Evolutionary conservation across 1,139 yeast genomes (phyloP), one percentile per base, ranked within the genome.

Genomic region (Groenewaldozyma auringiensis): DNA sequence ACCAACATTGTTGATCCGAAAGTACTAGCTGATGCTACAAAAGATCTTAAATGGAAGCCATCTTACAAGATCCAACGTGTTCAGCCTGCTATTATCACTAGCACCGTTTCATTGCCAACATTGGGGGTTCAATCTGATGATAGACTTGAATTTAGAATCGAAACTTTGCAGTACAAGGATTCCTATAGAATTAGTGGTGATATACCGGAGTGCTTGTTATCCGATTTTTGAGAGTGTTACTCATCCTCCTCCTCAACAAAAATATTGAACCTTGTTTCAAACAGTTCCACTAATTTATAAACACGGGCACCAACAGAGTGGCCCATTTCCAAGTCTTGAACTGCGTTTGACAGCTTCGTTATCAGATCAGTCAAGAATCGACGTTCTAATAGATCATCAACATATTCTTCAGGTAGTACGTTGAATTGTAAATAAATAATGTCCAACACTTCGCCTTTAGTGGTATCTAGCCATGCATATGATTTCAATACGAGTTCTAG

Each of bases 361-460:
- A 35, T 35, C 13, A 35, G 9, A 14, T 35, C 38, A 35, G 22
- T 35, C 13, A 35, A 20, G 35, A 51, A 50, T 2, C 47, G 40
- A 4, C 46, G 42, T 39, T 62, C 64, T n/a, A 64, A 43, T 33
- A 68, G 62, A 39, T 62, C 63, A 17, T 63, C 68, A 9, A 60
- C 43, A 47, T 71, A 71, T 18, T 69, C 75, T 13, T 52, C 56
- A 0, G 75, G 75, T 21, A 71, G 51, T 2, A 56, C 54, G 2
- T 49, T 49, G 17, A 72, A 49, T 54, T 72, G 72, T 4, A 44
- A 17, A 2, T 52, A 37, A 6, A 71, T 38, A 1, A 65, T 35
- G 0, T 50, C 44, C 40, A 71, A 62, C 25, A 71, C 54, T 2
- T 47, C 46, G 1, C 48, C 43, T 2, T 35, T 36, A 0, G 52